phyloP scores from a whole-genome alignment of 2,329 filamentous ascomycete genomes.

The Stachybotrys chartarum region DNA sequence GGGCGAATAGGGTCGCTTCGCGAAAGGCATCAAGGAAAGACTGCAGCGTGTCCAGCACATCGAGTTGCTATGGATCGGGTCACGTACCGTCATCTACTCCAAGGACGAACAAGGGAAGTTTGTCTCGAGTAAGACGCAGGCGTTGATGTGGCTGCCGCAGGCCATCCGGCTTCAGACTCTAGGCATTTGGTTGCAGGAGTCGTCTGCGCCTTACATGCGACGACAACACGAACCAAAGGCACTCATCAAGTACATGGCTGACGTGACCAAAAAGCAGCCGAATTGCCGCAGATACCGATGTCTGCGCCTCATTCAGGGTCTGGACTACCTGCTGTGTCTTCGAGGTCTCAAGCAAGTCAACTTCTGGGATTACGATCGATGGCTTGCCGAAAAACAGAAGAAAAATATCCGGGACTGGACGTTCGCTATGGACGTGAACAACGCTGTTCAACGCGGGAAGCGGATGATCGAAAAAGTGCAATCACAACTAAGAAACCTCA shows the following conservation, averaged over 20 bases:
- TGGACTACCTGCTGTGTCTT: slow-evolving; percentile 35
- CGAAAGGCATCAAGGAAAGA: slow-evolving; percentile 30
- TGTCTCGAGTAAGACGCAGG: slow-evolving; percentile 29
- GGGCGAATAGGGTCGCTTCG: slow-evolving; percentile 42
- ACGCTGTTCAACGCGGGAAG: slow-evolving; percentile 13
- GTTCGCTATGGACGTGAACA: slow-evolving; percentile 20
- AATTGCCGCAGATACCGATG: slow-evolving; percentile 28
- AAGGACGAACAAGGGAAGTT: slow-evolving; percentile 10
- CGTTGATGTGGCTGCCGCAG: slow-evolving; percentile 26
- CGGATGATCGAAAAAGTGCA: background rate
- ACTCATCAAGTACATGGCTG: slow-evolving; percentile 13
- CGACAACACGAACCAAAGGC: slow-evolving; percentile 26
- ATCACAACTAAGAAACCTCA: slow-evolving; percentile 13
- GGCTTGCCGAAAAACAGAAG: background rate
- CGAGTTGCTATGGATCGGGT: slow-evolving; percentile 35
- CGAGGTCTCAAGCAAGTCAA: slow-evolving; percentile 33
- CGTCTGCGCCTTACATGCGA: slow-evolving; percentile 17
- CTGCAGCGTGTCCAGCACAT: slow-evolving; percentile 36
- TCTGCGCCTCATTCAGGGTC: slow-evolving; percentile 34
- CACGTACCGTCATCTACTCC: slow-evolving; percentile 18
- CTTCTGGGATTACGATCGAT: slow-evolving; percentile 32
- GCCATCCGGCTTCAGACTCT: slow-evolving; percentile 32
- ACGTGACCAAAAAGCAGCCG: slow-evolving; percentile 27
- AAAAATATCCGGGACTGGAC: slow-evolving; percentile 18
- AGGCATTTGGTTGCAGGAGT: slow-evolving; percentile 33